Percentiles rank a stretch among this genome's conserved stretches.
Conservation (phyloP, 2,329 filamentous ascomycete species). For the Aspergillus amoenus region DNA sequence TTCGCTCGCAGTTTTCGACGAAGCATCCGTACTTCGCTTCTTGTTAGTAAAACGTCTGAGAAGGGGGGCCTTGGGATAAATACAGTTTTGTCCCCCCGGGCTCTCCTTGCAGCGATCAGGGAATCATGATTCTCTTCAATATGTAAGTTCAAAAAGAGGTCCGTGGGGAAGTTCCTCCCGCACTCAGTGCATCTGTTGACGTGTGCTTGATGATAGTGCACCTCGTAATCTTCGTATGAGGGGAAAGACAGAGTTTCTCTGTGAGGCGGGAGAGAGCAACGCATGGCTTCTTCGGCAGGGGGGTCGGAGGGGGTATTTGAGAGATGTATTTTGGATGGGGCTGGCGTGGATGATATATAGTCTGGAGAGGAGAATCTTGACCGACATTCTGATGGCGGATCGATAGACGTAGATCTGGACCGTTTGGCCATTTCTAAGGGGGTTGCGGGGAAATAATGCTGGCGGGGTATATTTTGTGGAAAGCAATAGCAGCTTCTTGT, state of each 20-base stretch:
- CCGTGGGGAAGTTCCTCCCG: constrained; percentile 81
- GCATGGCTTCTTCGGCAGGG: constrained; percentile 58
- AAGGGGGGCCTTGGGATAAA: constrained; percentile 30
- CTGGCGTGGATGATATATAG: constrained; percentile 18
- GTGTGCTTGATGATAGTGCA: constrained; percentile 80
- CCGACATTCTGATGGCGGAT: constrained; percentile 21
- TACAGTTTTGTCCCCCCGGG: constrained; percentile 83
- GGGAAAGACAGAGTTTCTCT: constrained; percentile 67
- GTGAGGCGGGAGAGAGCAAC: constrained; percentile 80
- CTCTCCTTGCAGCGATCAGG: constrained; percentile 67
- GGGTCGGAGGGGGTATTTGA: constrained; percentile 48
- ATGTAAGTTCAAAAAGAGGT: constrained; percentile 76
- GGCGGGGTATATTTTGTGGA: no score
- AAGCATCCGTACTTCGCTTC: constrained; percentile 78
- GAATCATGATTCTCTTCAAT: constrained; percentile 91
- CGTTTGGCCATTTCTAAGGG: constrained; percentile 59
- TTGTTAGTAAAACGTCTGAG: background rate
- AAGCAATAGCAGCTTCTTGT: background rate
- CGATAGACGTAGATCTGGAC: constrained; percentile 46
- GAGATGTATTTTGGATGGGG: constrained; percentile 57
- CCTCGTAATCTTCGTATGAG: constrained; percentile 77
- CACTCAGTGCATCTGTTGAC: constrained; percentile 84
- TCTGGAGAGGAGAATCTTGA: constrained; percentile 31
- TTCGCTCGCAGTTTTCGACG: constrained; percentile 80
- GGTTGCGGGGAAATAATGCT: background rate